Evolutionary conservation across 2,329 filamentous ascomycete genomes (phyloP).

Genomic region (Fusarium sp.): DNA sequence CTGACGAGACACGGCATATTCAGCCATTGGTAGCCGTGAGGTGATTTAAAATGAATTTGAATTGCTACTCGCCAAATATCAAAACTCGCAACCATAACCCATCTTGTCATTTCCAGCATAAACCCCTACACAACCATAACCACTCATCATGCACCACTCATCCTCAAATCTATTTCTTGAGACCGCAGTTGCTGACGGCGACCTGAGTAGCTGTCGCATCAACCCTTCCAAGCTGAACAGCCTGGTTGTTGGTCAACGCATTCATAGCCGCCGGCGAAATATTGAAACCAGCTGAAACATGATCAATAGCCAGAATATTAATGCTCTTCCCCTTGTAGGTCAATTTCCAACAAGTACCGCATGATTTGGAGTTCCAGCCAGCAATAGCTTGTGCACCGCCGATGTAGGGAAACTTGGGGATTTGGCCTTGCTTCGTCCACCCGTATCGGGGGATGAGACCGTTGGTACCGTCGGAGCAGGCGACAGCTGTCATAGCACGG

Average conservation of each 20-base stretch:
- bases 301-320: conserved; percentile 68
- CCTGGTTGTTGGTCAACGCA: conserved; percentile 64
- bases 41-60: background rate
- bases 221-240: conserved; percentile 62
- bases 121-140: too few relatives aligned
- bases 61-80: background rate
- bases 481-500: conserved; percentile 66
- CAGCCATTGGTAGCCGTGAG: background rate
- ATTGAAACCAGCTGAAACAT: conserved; percentile 63
- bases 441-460: conserved; percentile 72
- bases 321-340: conserved; percentile 63
- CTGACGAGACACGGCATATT: fast-evolving
- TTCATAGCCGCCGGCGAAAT: conserved; percentile 67
- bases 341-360: conserved; percentile 70
- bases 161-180: too few relatives aligned
- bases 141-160: too few relatives aligned
- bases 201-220: conserved; percentile 62
- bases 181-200: conserved; percentile 55
- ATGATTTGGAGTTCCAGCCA: conserved; percentile 64
- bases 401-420: conserved; percentile 66
- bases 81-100: background rate
- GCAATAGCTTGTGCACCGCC: conserved; percentile 64
- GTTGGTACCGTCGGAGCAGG: conserved; percentile 76
- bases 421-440: conserved; percentile 65
- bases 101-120: too few relatives aligned